Evolutionary conservation across 1,284 basidiomycete genomes (phyloP).

Genomic region (Stereum hirsutum): DNA sequence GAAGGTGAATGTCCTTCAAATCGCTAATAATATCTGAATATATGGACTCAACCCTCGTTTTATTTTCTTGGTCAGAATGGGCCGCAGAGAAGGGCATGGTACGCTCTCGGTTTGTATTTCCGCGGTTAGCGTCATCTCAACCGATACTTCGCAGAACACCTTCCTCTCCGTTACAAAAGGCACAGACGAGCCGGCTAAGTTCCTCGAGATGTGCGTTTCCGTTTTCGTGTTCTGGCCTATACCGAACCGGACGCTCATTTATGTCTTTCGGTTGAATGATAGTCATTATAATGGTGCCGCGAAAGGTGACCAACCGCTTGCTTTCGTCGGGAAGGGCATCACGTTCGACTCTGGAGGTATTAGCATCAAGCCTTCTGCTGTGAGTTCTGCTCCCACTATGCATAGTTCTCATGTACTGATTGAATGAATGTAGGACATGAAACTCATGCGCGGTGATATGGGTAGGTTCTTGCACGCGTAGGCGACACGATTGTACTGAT

Average conservation of each 20-base stretch:
- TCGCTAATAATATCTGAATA: not conserved
- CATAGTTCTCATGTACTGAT: not conserved
- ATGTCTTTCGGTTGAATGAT: not conserved
- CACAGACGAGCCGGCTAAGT: constrained; percentile 76
- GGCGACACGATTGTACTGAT: not conserved
- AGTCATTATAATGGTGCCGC: constrained; percentile 78
- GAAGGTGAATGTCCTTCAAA: constrained; percentile 40
- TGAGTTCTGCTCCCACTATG: constrained; percentile 26
- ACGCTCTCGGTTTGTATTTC: not conserved
- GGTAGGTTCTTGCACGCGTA: constrained; percentile 29
- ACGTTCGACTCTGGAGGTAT: constrained; percentile 90
- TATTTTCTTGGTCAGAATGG: constrained; percentile 44
- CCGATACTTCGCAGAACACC: constrained; percentile 38
- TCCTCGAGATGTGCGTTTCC: constrained; percentile 69
- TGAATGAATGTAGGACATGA: constrained; percentile 46
- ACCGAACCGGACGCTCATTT: too few species aligned
- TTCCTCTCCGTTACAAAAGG: constrained; percentile 87
- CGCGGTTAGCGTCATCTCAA: not conserved
- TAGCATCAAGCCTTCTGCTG: constrained; percentile 70
- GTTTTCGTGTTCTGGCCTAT: constrained; percentile 3
- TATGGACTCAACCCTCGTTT: constrained; percentile 3
- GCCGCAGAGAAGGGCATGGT: constrained; percentile 80
- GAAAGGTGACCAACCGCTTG: constrained; percentile 51
- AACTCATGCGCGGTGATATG: constrained; percentile 80
- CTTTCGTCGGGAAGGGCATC: constrained; percentile 84